A percentile compares a stretch with the other conserved stretches of the same genome.
Evolutionary conservation across 352 stramenopile species (phyloP).

Genomic region (Phytopythium litorale): DNA sequence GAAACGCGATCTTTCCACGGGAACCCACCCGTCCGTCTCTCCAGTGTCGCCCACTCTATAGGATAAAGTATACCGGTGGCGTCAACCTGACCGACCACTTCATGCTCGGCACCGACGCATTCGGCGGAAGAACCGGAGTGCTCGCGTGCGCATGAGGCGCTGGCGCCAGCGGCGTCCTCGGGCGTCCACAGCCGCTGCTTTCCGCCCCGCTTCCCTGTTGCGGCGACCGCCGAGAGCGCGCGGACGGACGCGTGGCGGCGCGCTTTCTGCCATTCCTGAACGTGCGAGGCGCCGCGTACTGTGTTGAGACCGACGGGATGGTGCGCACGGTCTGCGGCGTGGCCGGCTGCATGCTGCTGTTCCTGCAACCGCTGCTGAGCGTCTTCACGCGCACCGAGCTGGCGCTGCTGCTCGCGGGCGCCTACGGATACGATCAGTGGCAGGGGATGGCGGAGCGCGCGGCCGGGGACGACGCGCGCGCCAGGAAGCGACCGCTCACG

Average conservation of each 20-base stretch:
- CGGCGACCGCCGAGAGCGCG: background rate
- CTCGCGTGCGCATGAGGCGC: background rate
- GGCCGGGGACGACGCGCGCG: background rate
- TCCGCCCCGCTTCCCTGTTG: background rate
- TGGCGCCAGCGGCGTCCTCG: background rate
- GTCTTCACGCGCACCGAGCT: slow-evolving; percentile 14
- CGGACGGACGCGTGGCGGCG: background rate
- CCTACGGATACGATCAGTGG: slow-evolving; percentile 9
- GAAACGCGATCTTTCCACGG: background rate
- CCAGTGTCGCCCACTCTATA: background rate
- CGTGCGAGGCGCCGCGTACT: background rate
- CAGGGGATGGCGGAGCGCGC: slow-evolving; percentile 1
- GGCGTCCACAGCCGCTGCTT: background rate
- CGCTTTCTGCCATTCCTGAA: slow-evolving; percentile 1
- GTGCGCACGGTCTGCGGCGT: background rate
- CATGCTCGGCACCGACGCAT: background rate
- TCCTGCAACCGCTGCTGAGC: slow-evolving; percentile 13
- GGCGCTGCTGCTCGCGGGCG: slow-evolving; percentile 16
- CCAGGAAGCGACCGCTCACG: slow-evolving; percentile 2
- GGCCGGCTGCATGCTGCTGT: slow-evolving; percentile 4
- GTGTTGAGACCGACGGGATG: background rate
- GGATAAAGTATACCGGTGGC: background rate
- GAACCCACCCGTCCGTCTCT: background rate
- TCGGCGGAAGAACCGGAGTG: background rate
- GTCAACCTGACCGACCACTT: background rate